Evolutionary conservation across 768 basidiomycete species (phyloP).

Genomic region (Leccinum subgranulosum): DNA sequence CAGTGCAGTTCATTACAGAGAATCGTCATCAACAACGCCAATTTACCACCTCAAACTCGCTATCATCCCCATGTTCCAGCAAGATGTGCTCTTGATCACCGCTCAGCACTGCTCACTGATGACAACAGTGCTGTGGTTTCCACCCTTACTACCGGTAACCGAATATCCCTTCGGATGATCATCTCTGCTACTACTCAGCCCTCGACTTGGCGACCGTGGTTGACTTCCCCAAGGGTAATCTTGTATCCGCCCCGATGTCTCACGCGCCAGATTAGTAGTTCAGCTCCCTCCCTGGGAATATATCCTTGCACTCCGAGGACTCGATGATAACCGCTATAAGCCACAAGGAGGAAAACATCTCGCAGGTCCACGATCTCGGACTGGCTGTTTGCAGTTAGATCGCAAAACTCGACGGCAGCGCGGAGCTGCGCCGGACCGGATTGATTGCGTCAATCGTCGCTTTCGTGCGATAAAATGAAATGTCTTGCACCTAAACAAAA

Average conservation of each 20-base stretch:
- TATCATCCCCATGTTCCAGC: neutral
- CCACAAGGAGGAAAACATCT: slow-evolving; percentile 6
- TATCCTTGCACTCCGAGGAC: slow-evolving; percentile 28
- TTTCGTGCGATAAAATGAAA: slow-evolving; percentile 5
- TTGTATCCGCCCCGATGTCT: slow-evolving; percentile 20
- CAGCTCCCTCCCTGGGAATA: slow-evolving; percentile 13
- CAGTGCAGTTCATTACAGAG: slow-evolving; percentile 10
- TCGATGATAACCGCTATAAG: slow-evolving; percentile 8
- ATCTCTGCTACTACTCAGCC: neutral
- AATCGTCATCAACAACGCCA: slow-evolving; percentile 9
- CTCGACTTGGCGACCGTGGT: slow-evolving; percentile 17
- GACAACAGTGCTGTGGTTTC: neutral
- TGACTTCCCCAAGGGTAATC: slow-evolving; percentile 11
- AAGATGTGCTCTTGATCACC: neutral
- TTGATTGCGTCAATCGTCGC: slow-evolving; percentile 14
- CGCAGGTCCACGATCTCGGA: slow-evolving; percentile 9
- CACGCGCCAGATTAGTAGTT: slow-evolving; percentile 19
- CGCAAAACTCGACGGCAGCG: slow-evolving; percentile 1
- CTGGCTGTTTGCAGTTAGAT: slow-evolving; percentile 6
- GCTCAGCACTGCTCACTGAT: neutral
- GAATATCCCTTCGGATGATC: slow-evolving; percentile 5
- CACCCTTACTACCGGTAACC: neutral
- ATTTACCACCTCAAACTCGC: slow-evolving; percentile 10
- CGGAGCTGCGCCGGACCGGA: slow-evolving; percentile 9
- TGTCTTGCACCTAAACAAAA: neutral